Percentiles rank a stretch among this genome's conserved stretches.
Evolutionary conservation across 2,329 filamentous ascomycete species (phyloP).

Genomic region (Huntiella decipiens): DNA sequence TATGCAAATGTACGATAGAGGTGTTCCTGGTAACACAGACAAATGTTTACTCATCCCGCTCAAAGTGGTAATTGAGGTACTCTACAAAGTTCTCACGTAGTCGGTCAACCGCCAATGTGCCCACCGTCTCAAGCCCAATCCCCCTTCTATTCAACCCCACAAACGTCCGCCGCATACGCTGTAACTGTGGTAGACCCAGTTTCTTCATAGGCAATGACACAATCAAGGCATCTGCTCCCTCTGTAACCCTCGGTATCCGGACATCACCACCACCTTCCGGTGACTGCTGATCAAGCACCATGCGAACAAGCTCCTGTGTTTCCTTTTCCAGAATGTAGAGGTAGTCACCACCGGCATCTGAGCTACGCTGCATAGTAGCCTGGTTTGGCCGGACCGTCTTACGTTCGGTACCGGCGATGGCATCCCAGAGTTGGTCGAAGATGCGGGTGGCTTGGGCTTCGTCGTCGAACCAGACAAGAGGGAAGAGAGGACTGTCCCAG

Average conservation of each 20-base stretch:
- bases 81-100: conserved; percentile 45
- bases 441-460: conserved; percentile 34
- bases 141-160: conserved; percentile 55
- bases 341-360: conserved; percentile 51
- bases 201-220: conserved; percentile 48
- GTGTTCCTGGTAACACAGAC: neutral
- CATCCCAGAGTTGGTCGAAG: conserved; percentile 56
- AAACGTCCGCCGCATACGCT: conserved; percentile 60
- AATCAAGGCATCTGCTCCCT: conserved; percentile 28
- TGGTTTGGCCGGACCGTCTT: conserved; percentile 55
- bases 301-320: conserved; percentile 57
- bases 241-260: conserved; percentile 19
- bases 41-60: conserved; percentile 29
- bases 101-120: conserved; percentile 32
- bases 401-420: conserved; percentile 41
- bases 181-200: conserved; percentile 54
- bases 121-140: conserved; percentile 38
- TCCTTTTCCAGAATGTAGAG: conserved; percentile 62
- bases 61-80: conserved; percentile 47
- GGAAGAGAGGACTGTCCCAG: conserved; percentile 73
- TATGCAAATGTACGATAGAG: too few relatives aligned
- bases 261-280: conserved; percentile 48
- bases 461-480: conserved; percentile 57
- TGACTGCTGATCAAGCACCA: conserved; percentile 48
- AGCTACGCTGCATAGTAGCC: conserved; percentile 46